Conservation (phyloP, 495 filamentous ascomycete species). For the Acidomyces sp. region DNA sequence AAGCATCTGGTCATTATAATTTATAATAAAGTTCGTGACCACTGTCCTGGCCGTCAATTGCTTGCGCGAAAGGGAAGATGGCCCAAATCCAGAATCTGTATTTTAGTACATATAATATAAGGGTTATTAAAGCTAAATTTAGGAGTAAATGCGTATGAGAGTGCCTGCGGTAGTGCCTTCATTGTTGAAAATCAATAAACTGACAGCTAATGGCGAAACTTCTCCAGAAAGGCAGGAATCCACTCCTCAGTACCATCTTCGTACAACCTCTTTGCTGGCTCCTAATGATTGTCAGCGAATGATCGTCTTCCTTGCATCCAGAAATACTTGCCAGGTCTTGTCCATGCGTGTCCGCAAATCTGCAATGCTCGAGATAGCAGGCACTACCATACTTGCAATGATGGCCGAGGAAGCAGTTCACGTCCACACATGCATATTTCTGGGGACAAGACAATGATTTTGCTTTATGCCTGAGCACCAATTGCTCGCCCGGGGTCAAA, state of each 20-base stretch:
- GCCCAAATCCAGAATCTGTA: no score
- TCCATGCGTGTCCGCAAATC: slow-evolving; percentile 13
- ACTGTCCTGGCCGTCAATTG: no score
- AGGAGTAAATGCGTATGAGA: no score
- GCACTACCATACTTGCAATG: slow-evolving; percentile 12
- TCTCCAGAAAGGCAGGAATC: slow-evolving; percentile 10
- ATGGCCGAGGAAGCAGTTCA: slow-evolving; percentile 25
- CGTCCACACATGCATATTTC: slow-evolving; percentile 17
- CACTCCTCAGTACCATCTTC: slow-evolving; percentile 14
- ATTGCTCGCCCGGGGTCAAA: slow-evolving; percentile 20
- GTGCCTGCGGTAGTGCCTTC: no score
- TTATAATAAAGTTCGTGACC: no score
- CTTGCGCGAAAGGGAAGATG: no score
- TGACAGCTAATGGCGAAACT: slow-evolving; percentile 5
- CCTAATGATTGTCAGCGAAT: slow-evolving; percentile 2
- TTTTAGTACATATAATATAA: no score
- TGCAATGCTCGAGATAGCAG: slow-evolving; percentile 8
- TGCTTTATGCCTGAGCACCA: slow-evolving; percentile 26
- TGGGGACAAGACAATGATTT: slow-evolving; percentile 16
- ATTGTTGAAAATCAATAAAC: no score
- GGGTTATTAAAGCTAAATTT: no score
- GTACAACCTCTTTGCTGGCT: slow-evolving; percentile 11
- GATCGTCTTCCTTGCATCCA: no score
- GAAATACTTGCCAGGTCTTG: slow-evolving; percentile 13
- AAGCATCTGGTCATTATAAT: no score